Evolutionary conservation across 192 early-diverging fungal genomes (phyloP).

Genomic region (Kickxella alabastrina): DNA sequence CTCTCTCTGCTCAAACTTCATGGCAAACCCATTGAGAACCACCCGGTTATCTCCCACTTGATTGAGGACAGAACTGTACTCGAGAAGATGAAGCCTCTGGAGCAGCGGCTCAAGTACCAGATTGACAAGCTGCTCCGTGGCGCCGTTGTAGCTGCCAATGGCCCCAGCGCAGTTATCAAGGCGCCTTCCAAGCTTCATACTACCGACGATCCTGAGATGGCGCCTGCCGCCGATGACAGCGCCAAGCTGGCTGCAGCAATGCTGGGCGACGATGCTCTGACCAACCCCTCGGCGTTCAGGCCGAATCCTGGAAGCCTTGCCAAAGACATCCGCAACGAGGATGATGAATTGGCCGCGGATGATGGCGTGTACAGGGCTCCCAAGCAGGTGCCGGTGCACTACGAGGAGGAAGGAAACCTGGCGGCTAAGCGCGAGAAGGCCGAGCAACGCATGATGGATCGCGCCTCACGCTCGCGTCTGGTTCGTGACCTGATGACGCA

Average conservation of each 20-base stretch:
- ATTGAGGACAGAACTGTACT: conserved; percentile 81
- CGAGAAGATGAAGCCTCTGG: conserved; percentile 91
- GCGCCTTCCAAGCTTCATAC: conserved; percentile 16
- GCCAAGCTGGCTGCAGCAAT: conserved; percentile 50
- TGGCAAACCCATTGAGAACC: conserved; percentile 60
- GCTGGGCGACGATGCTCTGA: conserved; percentile 37
- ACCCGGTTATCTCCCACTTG: conserved; percentile 62
- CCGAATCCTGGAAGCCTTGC: conserved; percentile 76
- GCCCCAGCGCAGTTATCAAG: conserved; percentile 27
- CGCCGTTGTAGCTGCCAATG: conserved; percentile 53
- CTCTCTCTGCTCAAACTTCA: conserved; percentile 74
- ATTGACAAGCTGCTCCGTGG: conserved; percentile 87
- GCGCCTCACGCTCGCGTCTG: conserved; percentile 75
- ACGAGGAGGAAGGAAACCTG: conserved; percentile 64
- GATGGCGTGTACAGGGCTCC: conserved; percentile 82
- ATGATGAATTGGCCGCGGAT: conserved; percentile 23
- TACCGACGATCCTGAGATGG: conserved; percentile 25
- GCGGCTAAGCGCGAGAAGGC: conserved; percentile 60
- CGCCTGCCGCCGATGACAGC: conserved; percentile 10
- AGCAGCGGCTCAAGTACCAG: conserved; percentile 93
- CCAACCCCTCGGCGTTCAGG: conserved; percentile 85
- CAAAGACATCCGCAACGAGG: conserved; percentile 33
- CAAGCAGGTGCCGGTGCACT: conserved; percentile 78
- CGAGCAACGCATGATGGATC: conserved; percentile 59
- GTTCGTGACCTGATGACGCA: conserved; percentile 79